Evolutionary conservation across 768 basidiomycete species (phyloP).

Genomic region (Sarcomyxa edulis): DNA sequence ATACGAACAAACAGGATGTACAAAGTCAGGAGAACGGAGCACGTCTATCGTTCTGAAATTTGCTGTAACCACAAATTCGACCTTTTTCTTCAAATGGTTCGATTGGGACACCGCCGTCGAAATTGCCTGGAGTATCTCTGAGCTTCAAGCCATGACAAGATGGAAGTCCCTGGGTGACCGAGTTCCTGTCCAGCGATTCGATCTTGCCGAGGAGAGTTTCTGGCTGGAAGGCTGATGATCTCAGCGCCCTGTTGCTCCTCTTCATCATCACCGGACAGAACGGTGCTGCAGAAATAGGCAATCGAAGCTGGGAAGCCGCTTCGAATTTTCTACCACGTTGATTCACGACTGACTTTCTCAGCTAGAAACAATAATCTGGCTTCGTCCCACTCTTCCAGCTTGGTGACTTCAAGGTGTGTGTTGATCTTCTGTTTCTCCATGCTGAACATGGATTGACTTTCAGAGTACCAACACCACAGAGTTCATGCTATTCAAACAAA

Average conservation of each 20-base stretch:
- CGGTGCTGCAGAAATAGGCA: slow-evolving; percentile 62
- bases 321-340: too few relatives aligned
- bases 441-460: too few relatives aligned
- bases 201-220: slow-evolving; percentile 89
- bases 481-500: too few relatives aligned
- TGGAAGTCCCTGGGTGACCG: slow-evolving; percentile 96
- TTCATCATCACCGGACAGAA: slow-evolving; percentile 73
- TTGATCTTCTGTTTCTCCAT: slow-evolving; percentile 84
- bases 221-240: slow-evolving; percentile 80
- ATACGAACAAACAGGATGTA: too few relatives aligned
- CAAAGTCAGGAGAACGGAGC: too few relatives aligned
- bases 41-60: too few relatives aligned
- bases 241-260: slow-evolving; percentile 83
- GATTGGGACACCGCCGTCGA: slow-evolving; percentile 85
- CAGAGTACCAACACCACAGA: too few relatives aligned
- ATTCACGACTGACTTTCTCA: neutral
- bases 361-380: slow-evolving; percentile 78
- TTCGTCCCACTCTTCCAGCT: slow-evolving; percentile 85
- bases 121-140: slow-evolving; percentile 69
- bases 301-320: slow-evolving; percentile 66
- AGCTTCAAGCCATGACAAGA: slow-evolving; percentile 70
- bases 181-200: slow-evolving; percentile 89
- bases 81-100: slow-evolving; percentile 81
- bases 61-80: slow-evolving; percentile 99
- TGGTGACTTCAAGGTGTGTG: slow-evolving; percentile 72